phyloP scores from a whole-genome alignment of 1,139 yeast species.

The Casaregolazyma suthepensis region DNA sequence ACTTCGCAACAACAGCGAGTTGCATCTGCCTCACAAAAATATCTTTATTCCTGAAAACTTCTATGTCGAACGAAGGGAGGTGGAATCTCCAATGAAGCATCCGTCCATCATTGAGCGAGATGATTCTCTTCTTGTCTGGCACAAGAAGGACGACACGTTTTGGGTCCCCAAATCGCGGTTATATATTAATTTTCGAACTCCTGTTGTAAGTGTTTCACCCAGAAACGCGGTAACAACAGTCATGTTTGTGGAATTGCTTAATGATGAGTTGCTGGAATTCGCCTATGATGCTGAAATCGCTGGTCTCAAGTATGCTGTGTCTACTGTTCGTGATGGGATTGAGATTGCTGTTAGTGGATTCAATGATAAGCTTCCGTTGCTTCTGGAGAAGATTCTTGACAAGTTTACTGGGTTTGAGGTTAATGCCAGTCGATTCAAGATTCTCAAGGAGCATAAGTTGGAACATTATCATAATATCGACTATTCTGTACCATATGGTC shows the following conservation, averaged over 20 bases:
- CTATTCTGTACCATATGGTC: slow-evolving; percentile 64
- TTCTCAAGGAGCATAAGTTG: slow-evolving; percentile 55
- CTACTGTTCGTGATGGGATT: slow-evolving; percentile 64
- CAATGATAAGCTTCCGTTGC: slow-evolving; percentile 66
- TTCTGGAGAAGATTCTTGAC: slow-evolving; percentile 54
- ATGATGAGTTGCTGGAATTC: slow-evolving; percentile 68
- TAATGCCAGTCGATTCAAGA: slow-evolving; percentile 49
- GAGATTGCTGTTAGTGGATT: slow-evolving; percentile 68
- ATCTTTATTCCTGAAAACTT: slow-evolving; percentile 78
- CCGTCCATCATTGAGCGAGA: slow-evolving; percentile 46
- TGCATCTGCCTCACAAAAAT: slow-evolving; percentile 65
- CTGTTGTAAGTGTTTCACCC: slow-evolving; percentile 54
- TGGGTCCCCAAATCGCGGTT: slow-evolving; percentile 82
- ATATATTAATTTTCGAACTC: slow-evolving; percentile 56
- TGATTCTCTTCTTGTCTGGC: slow-evolving; percentile 60
- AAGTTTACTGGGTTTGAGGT: slow-evolving; percentile 51
- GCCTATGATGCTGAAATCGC: slow-evolving; percentile 84
- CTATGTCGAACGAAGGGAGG: slow-evolving; percentile 44
- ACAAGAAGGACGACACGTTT: slow-evolving; percentile 82
- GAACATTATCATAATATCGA: slow-evolving; percentile 66
- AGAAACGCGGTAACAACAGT: slow-evolving; percentile 52
- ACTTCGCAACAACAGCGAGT: slow-evolving; percentile 31
- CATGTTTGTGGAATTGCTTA: slow-evolving; percentile 61
- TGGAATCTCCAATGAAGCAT: slow-evolving; percentile 34
- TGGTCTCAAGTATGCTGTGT: slow-evolving; percentile 57